Percentiles rank a stretch among this genome's conserved stretches.
phyloP scores from a whole-genome alignment of 1,139 yeast species.

The Pichia sp. region DNA sequence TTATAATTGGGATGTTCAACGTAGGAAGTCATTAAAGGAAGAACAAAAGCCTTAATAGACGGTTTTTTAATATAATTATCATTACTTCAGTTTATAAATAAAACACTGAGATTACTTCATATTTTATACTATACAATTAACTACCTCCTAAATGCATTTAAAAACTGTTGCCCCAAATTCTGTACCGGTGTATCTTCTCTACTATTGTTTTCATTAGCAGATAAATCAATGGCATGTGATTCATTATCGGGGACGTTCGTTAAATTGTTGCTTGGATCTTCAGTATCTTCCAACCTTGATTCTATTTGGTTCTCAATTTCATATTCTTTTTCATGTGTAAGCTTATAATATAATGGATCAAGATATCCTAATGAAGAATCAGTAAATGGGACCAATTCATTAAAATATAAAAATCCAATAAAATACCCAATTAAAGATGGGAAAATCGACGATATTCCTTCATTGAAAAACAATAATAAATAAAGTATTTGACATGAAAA shows the following conservation, averaged over 20 bases:
- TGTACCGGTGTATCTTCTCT: conserved; percentile 47
- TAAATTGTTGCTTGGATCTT: neutral
- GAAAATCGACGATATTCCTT: conserved; percentile 44
- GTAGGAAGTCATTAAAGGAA: conserved; percentile 36
- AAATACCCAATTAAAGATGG: conserved; percentile 53
- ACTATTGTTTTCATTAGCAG: conserved; percentile 27
- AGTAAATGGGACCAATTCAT: conserved; percentile 57
- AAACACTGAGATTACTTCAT: no score
- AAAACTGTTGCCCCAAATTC: conserved; percentile 50
- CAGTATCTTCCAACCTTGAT: neutral
- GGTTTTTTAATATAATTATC: no score
- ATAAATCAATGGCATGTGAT: conserved; percentile 5
- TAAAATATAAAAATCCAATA: conserved; percentile 49
- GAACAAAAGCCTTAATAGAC: neutral
- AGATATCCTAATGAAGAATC: conserved; percentile 45
- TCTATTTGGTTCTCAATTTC: conserved; percentile 5
- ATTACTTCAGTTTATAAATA: no score
- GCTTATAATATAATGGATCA: conserved; percentile 16
- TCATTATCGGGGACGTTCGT: conserved; percentile 13
- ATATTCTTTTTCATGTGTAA: conserved; percentile 21
- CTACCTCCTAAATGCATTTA: conserved; percentile 48
- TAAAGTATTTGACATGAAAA: conserved; percentile 49
- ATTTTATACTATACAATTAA: neutral
- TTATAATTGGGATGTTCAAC: conserved; percentile 92
- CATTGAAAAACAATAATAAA: conserved; percentile 45